Evolutionary conservation across 1,284 basidiomycete genomes (phyloP).

Genomic region (Peniophora sp.): DNA sequence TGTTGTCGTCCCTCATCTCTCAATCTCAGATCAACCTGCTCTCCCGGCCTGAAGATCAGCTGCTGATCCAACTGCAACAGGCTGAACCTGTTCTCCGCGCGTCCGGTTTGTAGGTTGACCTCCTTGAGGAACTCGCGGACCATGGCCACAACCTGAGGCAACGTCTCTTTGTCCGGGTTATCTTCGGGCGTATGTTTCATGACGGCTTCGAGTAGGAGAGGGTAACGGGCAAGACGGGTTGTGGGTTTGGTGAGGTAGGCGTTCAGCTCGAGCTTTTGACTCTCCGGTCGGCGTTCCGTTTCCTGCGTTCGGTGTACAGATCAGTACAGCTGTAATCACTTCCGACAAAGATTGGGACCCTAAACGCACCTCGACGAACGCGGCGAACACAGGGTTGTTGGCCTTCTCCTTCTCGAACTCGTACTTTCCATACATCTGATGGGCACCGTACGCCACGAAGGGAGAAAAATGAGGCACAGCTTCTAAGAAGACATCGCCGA

Average conservation of each 20-base stretch:
- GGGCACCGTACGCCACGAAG: conserved; percentile 93
- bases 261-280: conserved; percentile 94
- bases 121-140: conserved; percentile 81
- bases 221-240: conserved; percentile 93
- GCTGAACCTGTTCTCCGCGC: conserved; percentile 91
- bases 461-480: conserved; percentile 84
- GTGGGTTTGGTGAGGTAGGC: conserved; percentile 99
- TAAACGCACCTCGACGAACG: conserved; percentile 83
- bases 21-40: conserved; percentile 82
- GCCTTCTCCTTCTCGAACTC: conserved; percentile 99
- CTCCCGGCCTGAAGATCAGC: conserved; percentile 78
- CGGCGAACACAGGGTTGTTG: conserved; percentile 87
- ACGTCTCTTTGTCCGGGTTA: conserved; percentile 75
- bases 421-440: conserved; percentile 97
- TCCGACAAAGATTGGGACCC: neutral
- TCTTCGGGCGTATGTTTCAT: conserved; percentile 91
- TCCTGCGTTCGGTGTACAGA: conserved; percentile 34
- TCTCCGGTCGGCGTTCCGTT: conserved; percentile 90
- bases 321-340: conserved; percentile 7
- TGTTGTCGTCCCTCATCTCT: conserved; percentile 86
- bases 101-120: conserved; percentile 90
- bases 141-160: conserved; percentile 76
- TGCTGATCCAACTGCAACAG: conserved; percentile 86
- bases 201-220: conserved; percentile 88
- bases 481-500: conserved; percentile 86